Percentiles rank a stretch among this genome's conserved stretches.
These are phyloP conservation scores for Colletotrichum truncatum DNA, from an alignment of 2,329 filamentous ascomycete species.

Conservation along the genomic window DNA sequence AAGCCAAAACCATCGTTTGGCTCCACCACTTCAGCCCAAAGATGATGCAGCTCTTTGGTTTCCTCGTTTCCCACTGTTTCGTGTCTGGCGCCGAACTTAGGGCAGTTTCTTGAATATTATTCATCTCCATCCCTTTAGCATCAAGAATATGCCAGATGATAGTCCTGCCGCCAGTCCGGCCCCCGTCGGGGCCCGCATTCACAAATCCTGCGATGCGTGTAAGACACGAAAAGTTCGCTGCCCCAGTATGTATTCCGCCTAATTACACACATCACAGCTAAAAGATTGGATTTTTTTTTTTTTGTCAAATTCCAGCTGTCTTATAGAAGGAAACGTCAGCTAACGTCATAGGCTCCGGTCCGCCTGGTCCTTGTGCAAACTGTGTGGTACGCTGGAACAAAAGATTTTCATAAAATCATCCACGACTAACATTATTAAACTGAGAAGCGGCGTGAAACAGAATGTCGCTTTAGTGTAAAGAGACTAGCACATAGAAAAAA, in stretches of 20 bases:
- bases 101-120: not conserved
- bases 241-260: slow-evolving; percentile 38
- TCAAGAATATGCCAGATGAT: slow-evolving; percentile 6
- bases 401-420: not conserved
- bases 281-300: not conserved
- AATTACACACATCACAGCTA: not conserved
- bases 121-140: not conserved
- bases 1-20: not conserved
- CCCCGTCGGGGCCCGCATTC: slow-evolving; percentile 9
- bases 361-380: slow-evolving; percentile 38
- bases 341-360: slow-evolving; percentile 13
- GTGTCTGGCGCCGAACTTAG: not conserved
- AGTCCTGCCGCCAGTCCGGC: not conserved
- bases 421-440: slow-evolving; percentile 20
- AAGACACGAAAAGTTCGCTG: slow-evolving; percentile 52
- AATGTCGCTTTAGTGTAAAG: slow-evolving; percentile 37
- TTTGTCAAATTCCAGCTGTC: not conserved
- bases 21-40: slow-evolving; percentile 1
- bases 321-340: not conserved
- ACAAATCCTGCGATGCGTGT: slow-evolving; percentile 48
- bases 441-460: slow-evolving; percentile 4
- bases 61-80: not conserved
- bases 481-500: slow-evolving; percentile 35
- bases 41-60: not conserved
- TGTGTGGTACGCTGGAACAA: slow-evolving; percentile 36